Evolutionary conservation across 768 basidiomycete genomes (phyloP), one percentile per base, ranked within the genome.

Genomic region (Russula dissimulans): DNA sequence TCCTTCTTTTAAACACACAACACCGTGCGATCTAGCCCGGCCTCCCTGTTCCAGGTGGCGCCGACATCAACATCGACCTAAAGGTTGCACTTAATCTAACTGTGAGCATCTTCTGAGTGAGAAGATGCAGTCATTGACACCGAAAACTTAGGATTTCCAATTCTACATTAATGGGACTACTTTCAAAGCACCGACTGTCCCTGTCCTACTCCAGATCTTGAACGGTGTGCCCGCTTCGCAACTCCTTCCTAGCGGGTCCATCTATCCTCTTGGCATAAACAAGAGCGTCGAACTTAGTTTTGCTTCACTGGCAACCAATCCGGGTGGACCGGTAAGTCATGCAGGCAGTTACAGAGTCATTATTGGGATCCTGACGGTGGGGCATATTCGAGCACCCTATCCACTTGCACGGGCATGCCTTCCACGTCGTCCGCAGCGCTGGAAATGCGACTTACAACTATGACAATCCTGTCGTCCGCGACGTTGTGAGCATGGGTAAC

Each of bases 161-260:
- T 78, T 74, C 66, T 55, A 58, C 1, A 64, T 77, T 46, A 78
- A 78, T 50, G 67, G 66, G n/a, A 60, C 63, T 45, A 66, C 71
- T 31, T 82, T 71, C 67, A 60, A 65, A 5, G 66, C 72, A 0
- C 81, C 82, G 0, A 71, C 71, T 0, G 70, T 77, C 0, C 82
- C 84, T 0, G 76, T 82, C 14, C 74, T 84, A 10, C 74, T 84
- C 8, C 84, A 85, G 63, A 79, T 84, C 36, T 67, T 85, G 38
- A 82, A 77, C 52, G 84, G 84, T 0, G 77, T 78, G 39, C 71
- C 73, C 18, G 75, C 82, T 0, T 65, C 72, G 18, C 73, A 79
- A 1, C 72, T 86, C 18, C 68, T 83, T 38, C 84, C 81, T 0
- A 22, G 52, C 0, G 81, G 80, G 5, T 73, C 73, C 14, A 72